phyloP scores from a whole-genome alignment of 495 filamentous ascomycete genomes.

The Podospora bellae-mahoneyi region DNA sequence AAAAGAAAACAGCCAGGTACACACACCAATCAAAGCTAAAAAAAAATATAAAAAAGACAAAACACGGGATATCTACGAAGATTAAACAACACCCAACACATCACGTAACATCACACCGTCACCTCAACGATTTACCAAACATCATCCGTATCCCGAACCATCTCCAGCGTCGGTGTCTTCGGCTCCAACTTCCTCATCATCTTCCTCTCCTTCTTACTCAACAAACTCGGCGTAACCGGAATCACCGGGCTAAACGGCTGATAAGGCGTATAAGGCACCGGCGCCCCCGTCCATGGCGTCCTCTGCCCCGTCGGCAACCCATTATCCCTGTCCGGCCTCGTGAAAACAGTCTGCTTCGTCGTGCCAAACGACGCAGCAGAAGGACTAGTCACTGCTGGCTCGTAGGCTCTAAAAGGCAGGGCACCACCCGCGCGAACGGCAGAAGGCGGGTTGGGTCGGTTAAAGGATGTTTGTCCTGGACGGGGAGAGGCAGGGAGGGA shows the following conservation, averaged over 20 bases:
- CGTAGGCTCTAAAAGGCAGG: slow-evolving; percentile 61
- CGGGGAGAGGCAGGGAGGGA: slow-evolving; percentile 45
- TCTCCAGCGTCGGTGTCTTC: slow-evolving; percentile 51
- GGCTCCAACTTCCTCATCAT: slow-evolving; percentile 58
- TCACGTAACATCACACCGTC: neutral
- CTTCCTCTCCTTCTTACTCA: slow-evolving; percentile 72
- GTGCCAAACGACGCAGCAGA: slow-evolving; percentile 38
- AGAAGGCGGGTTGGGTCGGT: slow-evolving; percentile 15
- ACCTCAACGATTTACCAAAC: slow-evolving; percentile 45
- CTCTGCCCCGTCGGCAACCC: slow-evolving; percentile 49
- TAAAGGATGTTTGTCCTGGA: slow-evolving; percentile 35
- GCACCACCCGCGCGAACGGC: slow-evolving; percentile 47
- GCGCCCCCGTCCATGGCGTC: slow-evolving; percentile 69
- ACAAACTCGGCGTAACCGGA: slow-evolving; percentile 78
- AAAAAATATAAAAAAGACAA: neutral
- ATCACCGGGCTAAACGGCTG: slow-evolving; percentile 88
- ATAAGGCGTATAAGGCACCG: slow-evolving; percentile 82
- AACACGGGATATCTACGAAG: slow-evolving; percentile 7
- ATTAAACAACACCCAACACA: neutral
- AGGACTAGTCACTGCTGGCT: slow-evolving; percentile 53
- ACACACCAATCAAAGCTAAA: neutral
- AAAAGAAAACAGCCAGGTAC: slow-evolving; percentile 2
- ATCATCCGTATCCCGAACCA: slow-evolving; percentile 52
- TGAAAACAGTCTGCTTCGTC: slow-evolving; percentile 77
- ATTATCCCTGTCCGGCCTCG: slow-evolving; percentile 47